Evolutionary conservation across 2,329 filamentous ascomycete genomes (phyloP), one percentile per base, ranked within the genome.

Genomic region (Fusarium cyanostomum): DNA sequence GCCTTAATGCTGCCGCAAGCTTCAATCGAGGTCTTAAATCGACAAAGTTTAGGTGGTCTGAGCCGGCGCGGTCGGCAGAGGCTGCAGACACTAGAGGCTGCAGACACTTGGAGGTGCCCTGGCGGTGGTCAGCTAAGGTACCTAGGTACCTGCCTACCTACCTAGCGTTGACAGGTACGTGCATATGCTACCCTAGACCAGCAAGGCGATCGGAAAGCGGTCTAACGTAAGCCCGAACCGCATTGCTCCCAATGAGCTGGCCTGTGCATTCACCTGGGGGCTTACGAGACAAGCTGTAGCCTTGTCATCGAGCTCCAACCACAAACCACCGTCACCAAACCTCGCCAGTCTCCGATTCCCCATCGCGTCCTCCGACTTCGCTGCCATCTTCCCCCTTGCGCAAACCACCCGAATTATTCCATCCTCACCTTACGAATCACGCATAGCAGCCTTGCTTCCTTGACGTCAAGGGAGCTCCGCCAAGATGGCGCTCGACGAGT

Each of bases 401-500:
- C 43, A 50, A 35, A 30, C 42, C 16, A 35, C 45, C 43, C 35
- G 15, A 38, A 39, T 21, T 7, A 12, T 18, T 33, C 16, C 8
- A 57, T 4, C 24, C 49, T n/a, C 30, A 13, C 12, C 21, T 26
- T 33, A 39, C 55, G 52, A 64, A 58, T 30, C 27, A 52, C 44
- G 30, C 43, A 31, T 28, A 31, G 27, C 16, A 44, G 27, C 56
- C 21, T 33, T 55, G 52, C 57, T 53, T 39, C 49, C 52, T 46
- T 49, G 42, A 64, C 62, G 45, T 45, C 56, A 67, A 70, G 69
- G 67, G 69, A 71, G 69, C 55, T 67, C 54, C 65, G 72, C 72
- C 86, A 89, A 76, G 78, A 99, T 99, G 95, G 94, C 94, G 87
- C 92, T 99, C 82, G 95, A 98, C 81, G 96, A 91, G 81, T 99